Evolutionary conservation across 1,284 basidiomycete species (phyloP), one percentile per base, ranked within the genome.

Genomic region (Marasmius oreades): DNA sequence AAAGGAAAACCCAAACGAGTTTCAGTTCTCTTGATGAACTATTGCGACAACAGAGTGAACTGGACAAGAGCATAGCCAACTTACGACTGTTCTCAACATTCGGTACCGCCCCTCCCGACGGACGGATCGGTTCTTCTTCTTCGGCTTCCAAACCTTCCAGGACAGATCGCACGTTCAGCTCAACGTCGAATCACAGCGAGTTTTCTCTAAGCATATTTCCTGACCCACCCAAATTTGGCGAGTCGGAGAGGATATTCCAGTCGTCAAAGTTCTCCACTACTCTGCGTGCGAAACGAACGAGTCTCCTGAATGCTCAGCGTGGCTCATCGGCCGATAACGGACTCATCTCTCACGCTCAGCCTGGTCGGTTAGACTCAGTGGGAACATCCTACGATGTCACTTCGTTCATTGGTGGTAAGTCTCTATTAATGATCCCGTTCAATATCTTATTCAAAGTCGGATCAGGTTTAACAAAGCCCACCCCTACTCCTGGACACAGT

Each of bases 161-260:
- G 18, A 59, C 36, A 34, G 48, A 56, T 22, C 53, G 56, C 34
- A 57, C 59, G 26, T 10, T 18, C 45, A 20, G 52, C 12, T 54
- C 57, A 6, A 55, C 46, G 22, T 62, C 61, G 11, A 57, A 43
- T 52, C 53, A 42, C 39, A 85, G 84, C 65, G 84, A 85, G 24
- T 81, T 90, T 62, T 88, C 88, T 7, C 71, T 90, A 53, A 88
- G 85, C 62, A 76, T 77, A 51, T 90, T 90, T 69, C 87, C 87
- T 4, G 70, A 77, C 37, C 88, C 88, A 28, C 88, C 89, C 20
- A 67, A 33, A 33, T 31, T 31, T 16, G 3, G 5, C 5, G 47
- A 68, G 56, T 66, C 65, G 56, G 43, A 62, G 54, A 39, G 52
- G 59, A 55, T 4, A 37, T 26, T 44, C 5, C 26, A 23, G 1